phyloP scores from a whole-genome alignment of 495 filamentous ascomycete species.

The Apodospora peruviana region DNA sequence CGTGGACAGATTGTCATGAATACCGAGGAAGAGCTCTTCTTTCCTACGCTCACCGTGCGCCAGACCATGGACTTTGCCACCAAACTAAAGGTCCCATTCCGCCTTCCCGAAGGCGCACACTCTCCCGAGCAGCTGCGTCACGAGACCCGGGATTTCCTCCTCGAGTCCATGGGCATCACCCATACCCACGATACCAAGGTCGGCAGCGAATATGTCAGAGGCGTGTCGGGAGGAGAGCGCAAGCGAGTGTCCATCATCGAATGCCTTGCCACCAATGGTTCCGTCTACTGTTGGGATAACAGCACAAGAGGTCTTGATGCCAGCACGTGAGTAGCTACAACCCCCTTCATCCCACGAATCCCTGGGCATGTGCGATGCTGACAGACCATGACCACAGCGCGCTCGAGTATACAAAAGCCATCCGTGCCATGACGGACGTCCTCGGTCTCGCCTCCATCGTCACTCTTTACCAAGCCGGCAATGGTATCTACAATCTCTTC shows the following conservation, averaged over 20 bases:
- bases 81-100: conserved; percentile 41
- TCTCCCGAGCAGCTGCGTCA: conserved; percentile 12
- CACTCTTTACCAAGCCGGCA: conserved; percentile 68
- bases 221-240: conserved; percentile 58
- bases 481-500: conserved; percentile 60
- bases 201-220: conserved; percentile 74
- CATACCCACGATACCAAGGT: conserved; percentile 75
- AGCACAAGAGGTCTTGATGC: conserved; percentile 46
- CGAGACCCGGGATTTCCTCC: conserved; percentile 19
- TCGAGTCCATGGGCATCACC: conserved; percentile 51
- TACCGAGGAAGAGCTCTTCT: conserved; percentile 58
- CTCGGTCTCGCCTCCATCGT: conserved; percentile 52
- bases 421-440: conserved; percentile 51
- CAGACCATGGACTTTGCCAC: conserved; percentile 58
- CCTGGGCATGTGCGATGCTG: too few relatives aligned
- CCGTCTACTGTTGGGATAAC: conserved; percentile 48
- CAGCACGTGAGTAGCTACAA: conserved; percentile 13
- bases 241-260: conserved; percentile 50
- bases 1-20: conserved; percentile 54
- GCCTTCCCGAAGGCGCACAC: conserved; percentile 15
- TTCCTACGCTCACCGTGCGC: conserved; percentile 57
- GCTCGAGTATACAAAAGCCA: conserved; percentile 39
- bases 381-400: too few relatives aligned
- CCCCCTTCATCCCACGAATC: too few relatives aligned
- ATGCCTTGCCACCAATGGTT: conserved; percentile 17